Evolutionary conservation across 2,329 filamentous ascomycete species (phyloP).

Genomic region (Zalaria sp.): DNA sequence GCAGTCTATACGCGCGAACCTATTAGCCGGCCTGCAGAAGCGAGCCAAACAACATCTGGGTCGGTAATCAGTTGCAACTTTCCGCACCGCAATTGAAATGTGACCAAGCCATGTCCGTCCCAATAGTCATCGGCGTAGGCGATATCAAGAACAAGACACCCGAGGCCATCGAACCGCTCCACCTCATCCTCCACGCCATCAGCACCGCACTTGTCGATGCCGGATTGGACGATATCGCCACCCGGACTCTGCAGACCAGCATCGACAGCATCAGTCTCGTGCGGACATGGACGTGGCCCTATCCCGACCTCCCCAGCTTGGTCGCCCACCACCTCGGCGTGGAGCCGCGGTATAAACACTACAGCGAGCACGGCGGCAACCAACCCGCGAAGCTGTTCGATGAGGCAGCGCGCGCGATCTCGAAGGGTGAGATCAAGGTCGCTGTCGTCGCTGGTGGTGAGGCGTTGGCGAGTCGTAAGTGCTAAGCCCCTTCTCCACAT

Average conservation of each 20-base stretch:
- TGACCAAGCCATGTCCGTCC: slow-evolving; percentile 11
- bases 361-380: slow-evolving; percentile 49
- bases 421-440: slow-evolving; percentile 38
- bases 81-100: too few species aligned
- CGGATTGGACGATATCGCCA: slow-evolving; percentile 14
- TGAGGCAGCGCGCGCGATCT: slow-evolving; percentile 44
- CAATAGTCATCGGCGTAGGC: slow-evolving; percentile 48
- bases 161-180: slow-evolving; percentile 44
- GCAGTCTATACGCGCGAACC: too few species aligned
- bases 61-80: too few species aligned
- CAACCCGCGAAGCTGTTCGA: slow-evolving; percentile 50
- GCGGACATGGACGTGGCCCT: slow-evolving; percentile 52
- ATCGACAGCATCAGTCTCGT: slow-evolving; percentile 49
- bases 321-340: slow-evolving; percentile 37
- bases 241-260: slow-evolving; percentile 23
- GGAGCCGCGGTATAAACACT: slow-evolving; percentile 31
- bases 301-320: slow-evolving; percentile 42
- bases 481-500: neutral
- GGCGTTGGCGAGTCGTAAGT: slow-evolving; percentile 44
- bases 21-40: too few species aligned
- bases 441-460: slow-evolving; percentile 51
- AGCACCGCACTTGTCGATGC: slow-evolving; percentile 37
- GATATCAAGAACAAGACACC: slow-evolving; percentile 44
- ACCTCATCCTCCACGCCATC: slow-evolving; percentile 45
- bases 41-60: too few species aligned